Evolutionary conservation across 108 stramenopile genomes (phyloP), one percentile per base, ranked within the genome.

Genomic region (Mayamaea pseudoterrestris): DNA sequence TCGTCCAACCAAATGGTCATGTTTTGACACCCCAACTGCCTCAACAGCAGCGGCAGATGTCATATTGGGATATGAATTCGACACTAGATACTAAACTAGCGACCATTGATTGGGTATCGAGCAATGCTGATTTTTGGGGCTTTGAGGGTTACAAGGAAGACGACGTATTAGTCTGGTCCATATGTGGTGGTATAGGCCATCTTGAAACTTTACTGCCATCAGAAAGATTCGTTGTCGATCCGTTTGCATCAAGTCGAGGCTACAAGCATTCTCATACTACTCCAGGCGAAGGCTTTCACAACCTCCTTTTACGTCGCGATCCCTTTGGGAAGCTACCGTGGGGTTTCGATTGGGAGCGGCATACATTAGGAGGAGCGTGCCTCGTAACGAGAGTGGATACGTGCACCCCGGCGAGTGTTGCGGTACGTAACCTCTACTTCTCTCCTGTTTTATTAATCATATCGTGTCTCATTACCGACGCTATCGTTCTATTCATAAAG

Each of bases 361-460:
- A 89, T 57, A 80, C 81, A 42, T 79, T 82, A 58, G 87, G 87
- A 2, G 65, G 77, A 6, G 87, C 87, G 1, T 89, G 87, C 49
- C 66, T 89, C 41, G 75, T 89, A 0, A 53, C 67, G 9, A 50
- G 44, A 2, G 65, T 89, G 13, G 72, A 76, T 24, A 71, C 65
- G 0, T 53, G 63, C 44, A 70, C 73, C 27, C 79, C 87, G 4
- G 87, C 87, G 18, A 48, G 54, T 27, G 60, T 57, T 23, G 87
- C 87, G 44, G 76, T 80, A 60, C 61, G 82, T 75, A 41, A n/a
- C 44, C 44, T 3, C 17, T 11, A 44, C 1, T 27, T 11, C 20
- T 43, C 3, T 41, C 37, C 4, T 34, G 9, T 30, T 9, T 29
- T 24, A 5, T 0, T 16, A 21, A 30, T 30, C 12, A 17, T 65